phyloP scores from a whole-genome alignment of 2,329 filamentous ascomycete genomes.

The Ceratocystis destructans region DNA sequence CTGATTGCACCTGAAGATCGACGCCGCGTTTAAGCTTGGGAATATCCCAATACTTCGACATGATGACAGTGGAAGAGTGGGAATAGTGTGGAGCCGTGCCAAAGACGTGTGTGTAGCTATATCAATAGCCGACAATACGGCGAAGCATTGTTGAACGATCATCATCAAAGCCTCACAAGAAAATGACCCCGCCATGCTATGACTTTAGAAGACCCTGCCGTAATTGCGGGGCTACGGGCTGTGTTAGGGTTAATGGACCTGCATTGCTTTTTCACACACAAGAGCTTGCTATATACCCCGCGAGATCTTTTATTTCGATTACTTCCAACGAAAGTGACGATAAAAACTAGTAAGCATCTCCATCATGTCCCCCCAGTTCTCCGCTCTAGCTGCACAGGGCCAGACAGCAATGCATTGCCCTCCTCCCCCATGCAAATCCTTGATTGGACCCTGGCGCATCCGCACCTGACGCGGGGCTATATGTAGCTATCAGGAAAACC shows the following conservation, averaged over 20 bases:
- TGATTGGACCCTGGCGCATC: neutral
- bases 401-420: neutral
- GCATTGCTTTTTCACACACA: too few species aligned
- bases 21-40: conserved; percentile 36
- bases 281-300: too few species aligned
- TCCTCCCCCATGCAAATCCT: neutral
- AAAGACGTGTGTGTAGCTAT: neutral
- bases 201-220: neutral
- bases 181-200: too few species aligned
- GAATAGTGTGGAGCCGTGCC: neutral
- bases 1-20: conserved; percentile 41
- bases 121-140: neutral
- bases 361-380: neutral
- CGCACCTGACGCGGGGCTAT: too few species aligned
- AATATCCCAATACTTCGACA: conserved; percentile 15
- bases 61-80: neutral
- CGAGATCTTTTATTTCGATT: too few species aligned
- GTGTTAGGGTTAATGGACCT: neutral
- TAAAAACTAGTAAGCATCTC: neutral
- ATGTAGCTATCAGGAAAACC: too few species aligned
- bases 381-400: neutral
- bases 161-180: too few species aligned
- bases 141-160: neutral
- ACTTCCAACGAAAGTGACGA: too few species aligned
- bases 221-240: neutral